Percentiles rank a stretch among this genome's conserved stretches.
Evolutionary conservation across 1,139 yeast genomes (phyloP).

Genomic region (Blastobotrys ciferrii): DNA sequence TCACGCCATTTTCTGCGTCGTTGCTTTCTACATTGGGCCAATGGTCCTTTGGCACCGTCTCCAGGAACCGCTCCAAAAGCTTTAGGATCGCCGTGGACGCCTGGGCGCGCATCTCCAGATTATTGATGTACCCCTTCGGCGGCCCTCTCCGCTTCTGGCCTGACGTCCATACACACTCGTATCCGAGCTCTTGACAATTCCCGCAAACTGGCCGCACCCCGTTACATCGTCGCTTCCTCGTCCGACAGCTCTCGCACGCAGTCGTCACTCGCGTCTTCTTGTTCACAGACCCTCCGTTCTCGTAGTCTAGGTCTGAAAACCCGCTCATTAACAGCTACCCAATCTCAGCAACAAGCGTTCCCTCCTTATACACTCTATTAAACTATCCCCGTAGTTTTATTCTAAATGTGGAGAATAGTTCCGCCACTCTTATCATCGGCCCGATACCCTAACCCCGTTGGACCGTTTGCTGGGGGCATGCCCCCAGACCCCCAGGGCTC

Average conservation of each 20-base stretch:
- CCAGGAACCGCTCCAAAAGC: constrained; percentile 11
- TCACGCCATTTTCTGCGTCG: constrained; percentile 1
- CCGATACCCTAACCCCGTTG: not conserved
- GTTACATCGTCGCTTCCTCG: constrained; percentile 19
- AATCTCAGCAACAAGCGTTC: no score
- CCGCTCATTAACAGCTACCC: not conserved
- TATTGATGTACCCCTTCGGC: constrained; percentile 17
- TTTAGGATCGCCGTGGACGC: constrained; percentile 9
- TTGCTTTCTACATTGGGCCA: constrained; percentile 15
- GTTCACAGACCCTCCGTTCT: not conserved
- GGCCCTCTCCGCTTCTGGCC: constrained; percentile 18
- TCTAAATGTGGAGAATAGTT: no score
- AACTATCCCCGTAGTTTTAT: no score
- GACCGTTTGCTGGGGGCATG: no score
- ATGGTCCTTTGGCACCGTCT: constrained; percentile 9
- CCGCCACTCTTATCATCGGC: not conserved
- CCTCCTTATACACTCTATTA: no score
- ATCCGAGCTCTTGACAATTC: constrained; percentile 12
- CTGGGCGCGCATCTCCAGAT: constrained; percentile 15
- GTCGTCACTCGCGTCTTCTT: constrained; percentile 5
- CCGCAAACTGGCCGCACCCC: constrained; percentile 18
- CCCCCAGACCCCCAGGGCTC: no score
- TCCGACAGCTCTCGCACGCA: constrained; percentile 16
- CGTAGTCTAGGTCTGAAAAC: constrained; percentile 7
- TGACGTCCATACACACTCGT: constrained; percentile 16